Conservation (phyloP, 345 rosid genomes). For the Punica granatum region DNA sequence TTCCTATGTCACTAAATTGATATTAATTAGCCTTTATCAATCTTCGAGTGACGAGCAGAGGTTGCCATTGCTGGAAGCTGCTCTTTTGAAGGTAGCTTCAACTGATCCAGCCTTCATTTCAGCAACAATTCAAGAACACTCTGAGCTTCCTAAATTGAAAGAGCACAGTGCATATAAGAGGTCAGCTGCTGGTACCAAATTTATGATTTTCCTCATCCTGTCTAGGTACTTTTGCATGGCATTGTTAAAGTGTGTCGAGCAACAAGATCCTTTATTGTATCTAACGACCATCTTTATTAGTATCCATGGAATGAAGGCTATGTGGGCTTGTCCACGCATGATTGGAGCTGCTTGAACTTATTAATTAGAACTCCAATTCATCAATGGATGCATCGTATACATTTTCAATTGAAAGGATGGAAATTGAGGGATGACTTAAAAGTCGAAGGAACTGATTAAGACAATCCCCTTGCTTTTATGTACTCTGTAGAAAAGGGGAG, state of each 20-base stretch:
- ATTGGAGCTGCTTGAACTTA: background rate
- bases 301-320: background rate
- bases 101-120: slow-evolving; percentile 43
- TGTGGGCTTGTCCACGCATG: background rate
- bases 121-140: slow-evolving; percentile 42
- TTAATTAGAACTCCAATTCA: background rate
- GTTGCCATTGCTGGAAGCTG: slow-evolving; percentile 52
- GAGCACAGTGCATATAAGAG: slow-evolving; percentile 53
- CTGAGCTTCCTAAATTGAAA: slow-evolving; percentile 47
- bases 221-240: background rate
- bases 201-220: background rate
- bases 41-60: slow-evolving; percentile 34
- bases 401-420: background rate
- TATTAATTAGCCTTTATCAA: slow-evolving; percentile 7
- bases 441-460: background rate
- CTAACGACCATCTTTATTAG: background rate
- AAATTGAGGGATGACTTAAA: background rate
- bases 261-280: background rate
- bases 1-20: too few relatives aligned
- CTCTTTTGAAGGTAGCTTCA: slow-evolving; percentile 34
- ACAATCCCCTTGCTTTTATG: background rate
- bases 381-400: too few relatives aligned
- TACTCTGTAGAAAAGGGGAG: too few relatives aligned
- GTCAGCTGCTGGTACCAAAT: slow-evolving; percentile 21
- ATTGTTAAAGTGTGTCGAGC: background rate